phyloP scores from a whole-genome alignment of 306 rosid genomes.

The Glycine latifolia region DNA sequence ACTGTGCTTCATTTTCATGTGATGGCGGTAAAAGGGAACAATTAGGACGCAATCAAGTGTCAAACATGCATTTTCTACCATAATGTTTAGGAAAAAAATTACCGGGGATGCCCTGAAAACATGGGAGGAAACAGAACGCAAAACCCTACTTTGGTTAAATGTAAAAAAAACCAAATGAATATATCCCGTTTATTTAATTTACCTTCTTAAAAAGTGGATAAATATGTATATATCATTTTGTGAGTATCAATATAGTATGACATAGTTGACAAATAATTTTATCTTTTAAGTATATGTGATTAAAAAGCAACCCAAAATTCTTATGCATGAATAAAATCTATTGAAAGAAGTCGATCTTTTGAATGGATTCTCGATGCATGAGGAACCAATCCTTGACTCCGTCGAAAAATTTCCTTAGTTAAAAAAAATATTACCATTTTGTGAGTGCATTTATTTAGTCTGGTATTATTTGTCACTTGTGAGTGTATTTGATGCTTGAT shows the following conservation, averaged over 20 bases:
- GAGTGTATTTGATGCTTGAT: slow-evolving; percentile 3
- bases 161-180: not conserved
- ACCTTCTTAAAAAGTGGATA: not conserved
- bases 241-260: too few species aligned
- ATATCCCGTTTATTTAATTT: slow-evolving; percentile 25
- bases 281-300: too few species aligned
- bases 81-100: not conserved
- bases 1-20: not conserved
- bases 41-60: not conserved
- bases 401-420: too few species aligned
- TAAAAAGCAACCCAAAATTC: too few species aligned
- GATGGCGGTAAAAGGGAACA: not conserved
- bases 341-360: too few species aligned
- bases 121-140: not conserved
- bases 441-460: not conserved
- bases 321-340: too few species aligned
- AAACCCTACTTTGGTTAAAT: slow-evolving; percentile 21
- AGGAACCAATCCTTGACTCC: too few species aligned
- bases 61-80: slow-evolving; percentile 31
- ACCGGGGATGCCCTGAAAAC: not conserved
- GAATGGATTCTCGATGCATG: too few species aligned
- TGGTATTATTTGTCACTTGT: not conserved
- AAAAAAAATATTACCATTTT: too few species aligned
- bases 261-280: not conserved
- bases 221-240: not conserved